Percentiles rank a stretch among this genome's conserved stretches.
phyloP scores from a whole-genome alignment of 164 flowering plant species.

The Dillenia suffruticosa region DNA sequence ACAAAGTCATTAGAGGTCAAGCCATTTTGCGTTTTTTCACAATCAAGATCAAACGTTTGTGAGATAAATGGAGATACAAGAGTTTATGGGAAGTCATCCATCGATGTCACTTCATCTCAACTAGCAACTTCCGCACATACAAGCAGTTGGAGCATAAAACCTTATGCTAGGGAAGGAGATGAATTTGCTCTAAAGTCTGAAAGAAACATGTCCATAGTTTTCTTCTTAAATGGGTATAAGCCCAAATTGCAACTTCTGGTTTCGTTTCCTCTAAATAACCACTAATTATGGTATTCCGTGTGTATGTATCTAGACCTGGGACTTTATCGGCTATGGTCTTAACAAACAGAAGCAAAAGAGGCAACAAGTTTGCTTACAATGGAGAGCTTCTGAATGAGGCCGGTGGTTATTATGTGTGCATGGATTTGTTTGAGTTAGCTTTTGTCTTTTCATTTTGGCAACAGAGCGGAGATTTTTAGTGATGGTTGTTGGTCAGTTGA shows the following conservation, averaged over 20 bases:
- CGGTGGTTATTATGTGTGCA: slow-evolving; percentile 28
- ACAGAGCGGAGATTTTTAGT: slow-evolving; percentile 8
- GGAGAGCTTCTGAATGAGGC: slow-evolving; percentile 21
- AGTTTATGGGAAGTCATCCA: too few species aligned
- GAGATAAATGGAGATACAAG: too few species aligned
- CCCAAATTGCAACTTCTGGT: slow-evolving; percentile 23
- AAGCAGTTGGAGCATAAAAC: too few species aligned
- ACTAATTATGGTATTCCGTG: slow-evolving; percentile 36
- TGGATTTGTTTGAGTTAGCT: slow-evolving; percentile 30
- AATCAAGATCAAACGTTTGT: too few species aligned
- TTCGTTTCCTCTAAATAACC: slow-evolving; percentile 23
- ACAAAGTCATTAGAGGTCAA: too few species aligned
- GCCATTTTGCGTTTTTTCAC: too few species aligned
- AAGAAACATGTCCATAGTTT: not conserved
- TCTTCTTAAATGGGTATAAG: slow-evolving; percentile 25
- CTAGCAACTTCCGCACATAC: too few species aligned
- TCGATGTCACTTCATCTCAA: too few species aligned
- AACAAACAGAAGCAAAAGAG: slow-evolving; percentile 12
- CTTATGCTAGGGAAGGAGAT: too few species aligned
- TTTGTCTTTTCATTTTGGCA: slow-evolving; percentile 19
- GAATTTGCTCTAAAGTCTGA: too few species aligned
- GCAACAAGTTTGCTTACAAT: slow-evolving; percentile 23
- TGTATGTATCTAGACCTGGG: slow-evolving; percentile 25
- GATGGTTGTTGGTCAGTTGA: slow-evolving; percentile 11
- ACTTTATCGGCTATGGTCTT: slow-evolving; percentile 17